Conservation (phyloP, 176 grass and related monocot genomes). For the Paspalum vaginatum region DNA sequence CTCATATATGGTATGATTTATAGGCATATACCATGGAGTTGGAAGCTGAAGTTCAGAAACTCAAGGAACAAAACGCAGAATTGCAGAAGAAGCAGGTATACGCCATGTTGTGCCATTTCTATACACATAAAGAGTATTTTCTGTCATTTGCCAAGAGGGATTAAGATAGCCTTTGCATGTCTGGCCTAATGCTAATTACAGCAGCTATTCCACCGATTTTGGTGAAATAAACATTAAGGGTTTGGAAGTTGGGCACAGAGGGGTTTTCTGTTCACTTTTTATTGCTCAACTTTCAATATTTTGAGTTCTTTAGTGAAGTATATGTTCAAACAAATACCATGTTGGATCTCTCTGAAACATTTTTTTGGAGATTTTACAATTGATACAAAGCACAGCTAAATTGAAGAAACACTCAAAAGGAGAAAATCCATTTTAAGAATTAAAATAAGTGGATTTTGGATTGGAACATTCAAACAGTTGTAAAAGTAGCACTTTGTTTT, state of each 20-base stretch:
- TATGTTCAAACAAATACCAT: background rate
- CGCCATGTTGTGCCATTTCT: background rate
- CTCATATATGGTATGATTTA: slow-evolving; percentile 27
- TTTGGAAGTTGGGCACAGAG: background rate
- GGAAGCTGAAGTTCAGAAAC: slow-evolving; percentile 84
- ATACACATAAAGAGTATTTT: background rate
- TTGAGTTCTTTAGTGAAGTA: background rate
- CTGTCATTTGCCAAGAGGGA: background rate
- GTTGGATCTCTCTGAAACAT: background rate
- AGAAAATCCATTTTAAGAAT: background rate
- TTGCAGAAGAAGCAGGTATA: slow-evolving; percentile 78
- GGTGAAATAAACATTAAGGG: background rate
- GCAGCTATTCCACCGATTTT: background rate
- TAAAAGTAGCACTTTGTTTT: background rate
- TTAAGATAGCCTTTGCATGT: background rate
- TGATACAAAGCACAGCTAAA: background rate
- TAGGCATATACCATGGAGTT: slow-evolving; percentile 86
- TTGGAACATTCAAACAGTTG: background rate
- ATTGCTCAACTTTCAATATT: background rate
- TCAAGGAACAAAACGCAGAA: slow-evolving; percentile 68
- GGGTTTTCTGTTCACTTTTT: background rate
- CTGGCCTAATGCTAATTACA: background rate
- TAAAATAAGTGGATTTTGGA: background rate
- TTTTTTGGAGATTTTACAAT: background rate
- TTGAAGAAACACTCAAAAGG: background rate